phyloP scores from a whole-genome alignment of 768 basidiomycete genomes.

The Rhizopogon rudus region DNA sequence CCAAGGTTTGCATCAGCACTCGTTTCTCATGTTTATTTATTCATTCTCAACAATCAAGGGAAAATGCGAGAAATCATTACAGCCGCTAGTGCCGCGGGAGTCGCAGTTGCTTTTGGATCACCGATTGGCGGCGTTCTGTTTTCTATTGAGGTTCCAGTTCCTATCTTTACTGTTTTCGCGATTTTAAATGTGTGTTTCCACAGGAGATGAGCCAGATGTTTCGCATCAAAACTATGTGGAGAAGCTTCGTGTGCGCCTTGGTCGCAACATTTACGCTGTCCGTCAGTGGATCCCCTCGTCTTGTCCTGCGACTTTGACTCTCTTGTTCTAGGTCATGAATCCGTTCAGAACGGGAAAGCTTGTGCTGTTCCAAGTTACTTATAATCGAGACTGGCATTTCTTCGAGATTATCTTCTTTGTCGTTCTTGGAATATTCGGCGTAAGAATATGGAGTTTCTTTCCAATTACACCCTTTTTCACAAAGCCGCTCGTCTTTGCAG shows the following conservation, averaged over 20 bases:
- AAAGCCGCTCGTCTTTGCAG: conserved; percentile 33
- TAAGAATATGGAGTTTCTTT: conserved; percentile 28
- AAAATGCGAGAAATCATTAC: conserved; percentile 90
- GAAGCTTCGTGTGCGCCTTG: conserved; percentile 94
- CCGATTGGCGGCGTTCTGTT: conserved; percentile 98
- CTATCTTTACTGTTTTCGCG: not conserved
- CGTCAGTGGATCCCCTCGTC: conserved; percentile 44
- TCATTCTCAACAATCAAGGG: conserved; percentile 33
- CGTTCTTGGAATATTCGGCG: conserved; percentile 93
- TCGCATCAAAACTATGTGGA: conserved; percentile 98
- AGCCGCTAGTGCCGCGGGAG: conserved; percentile 95
- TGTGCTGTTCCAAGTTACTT: conserved; percentile 96
- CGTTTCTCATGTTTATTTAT: not conserved
- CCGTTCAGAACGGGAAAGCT: conserved; percentile 97
- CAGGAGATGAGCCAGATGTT: conserved; percentile 99
- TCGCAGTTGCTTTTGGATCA: conserved; percentile 97
- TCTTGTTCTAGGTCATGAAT: conserved; percentile 77
- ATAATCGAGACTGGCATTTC: conserved; percentile 97
- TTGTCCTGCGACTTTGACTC: conserved; percentile 11
- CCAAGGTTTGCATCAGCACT: conserved; percentile 55
- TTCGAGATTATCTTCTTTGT: conserved; percentile 98
- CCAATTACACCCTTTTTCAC: conserved; percentile 4
- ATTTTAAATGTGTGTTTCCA: not conserved
- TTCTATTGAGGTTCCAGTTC: conserved; percentile 78
- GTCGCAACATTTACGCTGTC: conserved; percentile 95